These are phyloP conservation scores for Solanum pimpinellifolium DNA, from an alignment of 257 asterid species.

Conservation along the genomic window DNA sequence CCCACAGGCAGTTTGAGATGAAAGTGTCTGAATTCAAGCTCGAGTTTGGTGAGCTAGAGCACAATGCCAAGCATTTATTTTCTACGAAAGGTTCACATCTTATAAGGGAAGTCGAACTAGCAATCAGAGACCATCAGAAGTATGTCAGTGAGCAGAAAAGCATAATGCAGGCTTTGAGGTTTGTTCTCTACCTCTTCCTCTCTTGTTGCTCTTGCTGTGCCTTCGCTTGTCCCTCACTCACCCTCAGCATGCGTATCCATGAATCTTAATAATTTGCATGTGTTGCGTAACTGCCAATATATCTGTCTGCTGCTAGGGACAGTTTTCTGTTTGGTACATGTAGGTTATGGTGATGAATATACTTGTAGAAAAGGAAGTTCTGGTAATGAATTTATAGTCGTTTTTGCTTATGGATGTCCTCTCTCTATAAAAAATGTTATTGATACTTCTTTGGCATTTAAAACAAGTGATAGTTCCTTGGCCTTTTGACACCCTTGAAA, in stretches of 20 bases:
- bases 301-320: neutral
- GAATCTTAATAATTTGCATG: neutral
- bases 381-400: neutral
- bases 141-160: conserved; percentile 71
- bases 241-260: neutral
- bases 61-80: conserved; percentile 55
- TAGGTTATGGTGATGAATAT: neutral
- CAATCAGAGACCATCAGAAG: conserved; percentile 60
- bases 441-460: neutral
- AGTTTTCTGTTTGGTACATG: neutral
- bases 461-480: neutral
- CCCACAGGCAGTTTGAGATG: conserved; percentile 87
- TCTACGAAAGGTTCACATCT: conserved; percentile 64
- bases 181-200: conserved; percentile 4
- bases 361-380: neutral
- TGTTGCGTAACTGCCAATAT: neutral
- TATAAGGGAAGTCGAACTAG: conserved; percentile 54
- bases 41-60: conserved; percentile 83
- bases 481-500: neutral
- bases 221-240: neutral
- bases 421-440: neutral
- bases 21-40: conserved; percentile 77
- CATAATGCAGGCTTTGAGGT: conserved; percentile 95
- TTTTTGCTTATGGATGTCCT: neutral
- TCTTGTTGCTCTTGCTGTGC: neutral